Evolutionary conservation across 129 eudicot species (phyloP), one percentile per base, ranked within the genome.

Genomic region (Escallonia herrerae): DNA sequence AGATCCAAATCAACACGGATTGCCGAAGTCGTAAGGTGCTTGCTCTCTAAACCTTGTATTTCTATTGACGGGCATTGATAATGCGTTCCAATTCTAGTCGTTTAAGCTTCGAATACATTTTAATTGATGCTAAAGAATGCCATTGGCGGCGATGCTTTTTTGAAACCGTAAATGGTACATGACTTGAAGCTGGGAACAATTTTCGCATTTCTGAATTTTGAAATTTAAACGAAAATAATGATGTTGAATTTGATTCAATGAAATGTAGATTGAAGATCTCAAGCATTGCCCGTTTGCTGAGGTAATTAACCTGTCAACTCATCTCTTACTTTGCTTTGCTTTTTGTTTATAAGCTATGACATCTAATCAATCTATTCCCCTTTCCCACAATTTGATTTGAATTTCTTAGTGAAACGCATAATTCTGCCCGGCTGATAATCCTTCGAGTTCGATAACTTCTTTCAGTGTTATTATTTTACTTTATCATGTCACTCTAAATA

Each of bases 251-350:
- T 55, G 50, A 12, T n/a, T 63, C 54, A 63, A 49, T 13, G 43
- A 3, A 65, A 15, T 85, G 86, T 95, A 91, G 99, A 82, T 86
- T 72, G 95, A 93, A 63, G 99, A 93, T 69, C 86, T 93, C 65
- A 93, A 86, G 72, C 87, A 80, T 46, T 81, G 91, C 67, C 83
- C 99, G 9, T 86, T 77, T 79, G 96, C 96, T 62, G 99, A 93
- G 89, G 96, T 88, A 79, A 62, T 73, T 55, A 41, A 11, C 38
- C 49, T 22, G 33, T 22, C 33, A 22, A 22, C 33, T 22, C 33
- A 22, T 22, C 10, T 37, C 53, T 45, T 8, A 62, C 44, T 49
- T 15, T 44, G 6, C 33, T 44, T 63, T 15, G 43, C 33, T 22
- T 0, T 22, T 22, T 22, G 33, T 22, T 22, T 22, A 22, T 22